Percentiles rank a stretch among this genome's conserved stretches.
Conservation (phyloP, 768 basidiomycete genomes). For the Boletus reticuloceps region DNA sequence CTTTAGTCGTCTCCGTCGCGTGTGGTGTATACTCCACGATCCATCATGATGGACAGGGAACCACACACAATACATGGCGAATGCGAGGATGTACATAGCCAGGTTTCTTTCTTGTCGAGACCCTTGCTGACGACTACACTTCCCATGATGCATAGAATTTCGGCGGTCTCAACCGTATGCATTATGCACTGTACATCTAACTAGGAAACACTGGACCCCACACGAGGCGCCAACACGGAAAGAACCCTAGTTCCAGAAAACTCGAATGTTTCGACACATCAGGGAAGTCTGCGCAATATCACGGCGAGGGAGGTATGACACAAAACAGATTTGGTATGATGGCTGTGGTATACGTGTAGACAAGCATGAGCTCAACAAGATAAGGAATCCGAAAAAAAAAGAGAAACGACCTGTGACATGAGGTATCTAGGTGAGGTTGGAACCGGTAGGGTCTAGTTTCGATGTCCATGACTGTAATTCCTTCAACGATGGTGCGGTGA, state of each 20-base stretch:
- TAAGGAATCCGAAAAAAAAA: slow-evolving; percentile 4
- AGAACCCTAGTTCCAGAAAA: not conserved
- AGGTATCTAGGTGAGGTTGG: slow-evolving; percentile 41
- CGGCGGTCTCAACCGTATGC: not conserved
- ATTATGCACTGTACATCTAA: not conserved
- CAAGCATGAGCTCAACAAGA: slow-evolving; percentile 21
- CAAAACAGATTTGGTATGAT: slow-evolving; percentile 13
- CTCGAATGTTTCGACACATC: slow-evolving; percentile 1
- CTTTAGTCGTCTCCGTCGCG: not conserved
- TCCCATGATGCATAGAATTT: not conserved
- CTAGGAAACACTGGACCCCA: too few relatives aligned
- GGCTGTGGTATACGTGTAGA: slow-evolving; percentile 29
- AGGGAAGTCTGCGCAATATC: not conserved
- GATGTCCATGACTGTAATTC: slow-evolving; percentile 83
- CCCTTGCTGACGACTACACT: not conserved
- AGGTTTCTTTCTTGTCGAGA: not conserved
- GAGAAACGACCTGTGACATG: not conserved
- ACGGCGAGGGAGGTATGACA: not conserved
- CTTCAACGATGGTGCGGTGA: slow-evolving; percentile 78
- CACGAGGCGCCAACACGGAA: not conserved
- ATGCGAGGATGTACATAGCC: not conserved
- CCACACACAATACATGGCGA: not conserved
- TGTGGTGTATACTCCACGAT: not conserved
- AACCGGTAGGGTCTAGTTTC: slow-evolving; percentile 81
- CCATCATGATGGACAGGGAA: not conserved